Base-by-base conservation (phyloP, 352 stramenopile genomes). In the Globisporangium spiculum region DNA sequence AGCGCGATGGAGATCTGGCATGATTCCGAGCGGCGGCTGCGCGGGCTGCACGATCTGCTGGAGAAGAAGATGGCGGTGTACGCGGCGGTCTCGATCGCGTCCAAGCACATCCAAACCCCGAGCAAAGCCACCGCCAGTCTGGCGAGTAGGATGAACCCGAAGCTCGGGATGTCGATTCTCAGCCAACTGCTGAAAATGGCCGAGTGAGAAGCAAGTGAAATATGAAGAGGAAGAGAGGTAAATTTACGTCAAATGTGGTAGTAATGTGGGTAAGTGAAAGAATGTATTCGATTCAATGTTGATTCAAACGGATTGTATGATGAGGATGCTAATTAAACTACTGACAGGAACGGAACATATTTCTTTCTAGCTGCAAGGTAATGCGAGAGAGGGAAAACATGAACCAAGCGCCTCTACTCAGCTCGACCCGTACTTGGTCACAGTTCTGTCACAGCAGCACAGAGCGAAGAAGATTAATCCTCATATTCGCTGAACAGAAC, bases 141-240 rank as follows among this genome's bases (percentile, higher is more conserved):
- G 24, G 80, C 87, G 78, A 75, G 74, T 65, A 89, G 88, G 68
- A 84, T 91, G 74, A 86, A 88, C 74, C 84, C 84, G 22, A 90
- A 88, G 71, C 80, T 75, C 20, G 84, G 79, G 16, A 74, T 88
- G 4, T 69, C 76, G 2, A 77, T 90, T 48, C 78, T 89, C 68
- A 66, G 71, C 52, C 75, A 90, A 59, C 65, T 92, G 50, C 71
- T 84, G n/a, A 69, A 66, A 36, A 55, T 88, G 59, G 61, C 83
- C 52, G 68, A 88, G 60, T 75, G 69, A 64, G 68, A 58, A 72
- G 34, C 9, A 57, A 64, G 36, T 62, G 68, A 55, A 12, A 65
- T 53, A 53, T 46, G 20, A 69, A 52, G 32, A 63, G 18, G 4
- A 74, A 54, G 59, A 50, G 41, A 52, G 32, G n/a, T 18, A 68